Evolutionary conservation across 2,329 filamentous ascomycete genomes (phyloP), one percentile per base, ranked within the genome.

Genomic region (Corinectria fuckeliana): DNA sequence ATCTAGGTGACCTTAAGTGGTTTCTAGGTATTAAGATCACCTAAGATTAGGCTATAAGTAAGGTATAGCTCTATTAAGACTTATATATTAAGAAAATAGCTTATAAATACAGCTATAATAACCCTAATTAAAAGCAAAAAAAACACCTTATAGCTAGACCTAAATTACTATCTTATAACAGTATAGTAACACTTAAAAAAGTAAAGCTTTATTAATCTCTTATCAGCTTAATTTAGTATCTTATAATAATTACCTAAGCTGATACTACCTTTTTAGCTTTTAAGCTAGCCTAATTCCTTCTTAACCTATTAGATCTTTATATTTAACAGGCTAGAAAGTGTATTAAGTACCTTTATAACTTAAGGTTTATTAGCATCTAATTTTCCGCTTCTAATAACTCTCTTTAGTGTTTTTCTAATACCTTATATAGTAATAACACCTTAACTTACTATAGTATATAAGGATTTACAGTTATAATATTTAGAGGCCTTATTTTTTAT

Each of bases 271-370:
- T 4, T 6, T 23, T 23, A 28, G 23, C 23, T 21, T 8, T 28
- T n/a, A 26, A 39, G 32, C 48, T 50, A 25, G 48, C 48, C 25
- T 25, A 32, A 20, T 50, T 50, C 48, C 26, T 50, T 32, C 39
- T 18, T 26, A 50, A 50, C 32, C 48, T 32, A 38, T 38, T 20
- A 20, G 18, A 18, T 38, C 20, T 26, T 39, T 32, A 50, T 21
- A 18, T 50, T 39, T 11, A 18, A 26, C 32, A 32, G 39, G 32
- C 48, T 20, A 50, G 39, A 32, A 32, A 39, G 14, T 38, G 30
- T 32, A 38, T 50, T 11, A 21, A 34, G 20, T 51, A 51, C 34
- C 49, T 51, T 34, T 51, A 51, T 23, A 16, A 34, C n/a, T 41
- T 34, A 21, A 39, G 36, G 28, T 51, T 51, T 34, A 21, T 41